Percentiles rank a stretch among this genome's conserved stretches.
Evolutionary conservation across 1,284 basidiomycete genomes (phyloP).

Genomic region (Cutaneotrichosporon cavernicola): DNA sequence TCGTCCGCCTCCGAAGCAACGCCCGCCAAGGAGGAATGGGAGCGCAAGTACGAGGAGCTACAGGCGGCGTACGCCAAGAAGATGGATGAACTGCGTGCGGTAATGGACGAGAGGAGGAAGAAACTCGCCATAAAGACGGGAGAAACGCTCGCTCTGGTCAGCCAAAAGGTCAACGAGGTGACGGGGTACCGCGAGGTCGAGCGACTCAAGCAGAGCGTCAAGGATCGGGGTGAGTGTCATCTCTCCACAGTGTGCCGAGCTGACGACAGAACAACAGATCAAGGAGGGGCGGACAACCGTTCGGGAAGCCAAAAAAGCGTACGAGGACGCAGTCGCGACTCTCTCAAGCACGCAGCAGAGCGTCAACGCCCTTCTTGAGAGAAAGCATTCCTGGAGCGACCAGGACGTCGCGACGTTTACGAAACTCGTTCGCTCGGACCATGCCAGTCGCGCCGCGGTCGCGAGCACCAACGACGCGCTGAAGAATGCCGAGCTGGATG

Average conservation of each 20-base stretch:
- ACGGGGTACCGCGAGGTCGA: slow-evolving; percentile 92
- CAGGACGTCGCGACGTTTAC: slow-evolving; percentile 79
- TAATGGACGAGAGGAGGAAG: slow-evolving; percentile 2
- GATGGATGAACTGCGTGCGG: slow-evolving; percentile 1
- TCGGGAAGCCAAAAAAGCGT: slow-evolving; percentile 67
- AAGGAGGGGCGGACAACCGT: slow-evolving; percentile 61
- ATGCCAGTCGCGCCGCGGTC: slow-evolving; percentile 75
- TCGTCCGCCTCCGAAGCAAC: background rate
- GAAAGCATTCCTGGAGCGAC: slow-evolving; percentile 77
- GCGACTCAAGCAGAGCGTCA: slow-evolving; percentile 60
- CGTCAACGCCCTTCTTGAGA: slow-evolving; percentile 84
- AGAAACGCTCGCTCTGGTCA: slow-evolving; percentile 67
- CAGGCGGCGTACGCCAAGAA: slow-evolving; percentile 15
- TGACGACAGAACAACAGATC: slow-evolving; percentile 40
- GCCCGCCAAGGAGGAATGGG: slow-evolving; percentile 10
- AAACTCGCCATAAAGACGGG: slow-evolving; percentile 31
- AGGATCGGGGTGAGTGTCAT: slow-evolving; percentile 17
- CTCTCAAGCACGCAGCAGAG: slow-evolving; percentile 80
- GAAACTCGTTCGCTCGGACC: slow-evolving; percentile 79
- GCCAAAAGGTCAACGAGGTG: slow-evolving; percentile 73
- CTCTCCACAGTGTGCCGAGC: background rate
- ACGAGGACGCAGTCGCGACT: slow-evolving; percentile 69
- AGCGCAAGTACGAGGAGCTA: slow-evolving; percentile 8
- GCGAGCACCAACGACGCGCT: slow-evolving; percentile 65
- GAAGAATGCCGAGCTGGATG: slow-evolving; percentile 67